Percentiles rank a stretch among this genome's conserved stretches.
phyloP scores from a whole-genome alignment of 306 rosid species.

The Hippophae rhamnoides region DNA sequence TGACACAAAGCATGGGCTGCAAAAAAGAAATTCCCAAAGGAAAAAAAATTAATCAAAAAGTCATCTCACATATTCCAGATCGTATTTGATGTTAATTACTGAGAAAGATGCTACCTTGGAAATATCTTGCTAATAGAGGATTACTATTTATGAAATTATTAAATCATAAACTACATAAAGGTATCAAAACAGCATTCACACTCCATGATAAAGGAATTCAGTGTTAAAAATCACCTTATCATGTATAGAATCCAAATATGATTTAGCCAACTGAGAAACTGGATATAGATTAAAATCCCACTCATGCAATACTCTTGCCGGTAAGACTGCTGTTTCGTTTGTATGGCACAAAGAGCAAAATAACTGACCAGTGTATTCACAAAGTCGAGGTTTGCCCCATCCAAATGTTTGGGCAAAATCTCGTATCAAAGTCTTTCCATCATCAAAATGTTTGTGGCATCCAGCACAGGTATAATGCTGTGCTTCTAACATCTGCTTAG shows the following conservation, averaged over 20 bases:
- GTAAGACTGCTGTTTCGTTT: constrained; percentile 84
- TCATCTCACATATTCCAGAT: not conserved
- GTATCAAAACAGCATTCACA: constrained; percentile 5
- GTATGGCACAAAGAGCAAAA: constrained; percentile 91
- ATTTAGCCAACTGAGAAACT: constrained; percentile 91
- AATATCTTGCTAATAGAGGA: not conserved
- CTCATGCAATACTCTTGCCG: constrained; percentile 86
- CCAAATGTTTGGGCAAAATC: constrained; percentile 87
- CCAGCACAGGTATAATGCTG: constrained; percentile 91
- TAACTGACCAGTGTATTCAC: constrained; percentile 87
- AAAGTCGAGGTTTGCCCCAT: constrained; percentile 93
- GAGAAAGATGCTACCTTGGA: not conserved
- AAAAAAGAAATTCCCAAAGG: constrained; percentile 28
- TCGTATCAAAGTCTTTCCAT: constrained; percentile 49
- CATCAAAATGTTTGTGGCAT: constrained; percentile 83
- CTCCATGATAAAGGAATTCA: too few species aligned
- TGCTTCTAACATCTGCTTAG: constrained; percentile 75
- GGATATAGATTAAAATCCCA: constrained; percentile 79
- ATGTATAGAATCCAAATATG: constrained; percentile 84
- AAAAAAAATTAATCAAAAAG: too few species aligned
- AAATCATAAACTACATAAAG: not conserved
- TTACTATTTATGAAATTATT: not conserved
- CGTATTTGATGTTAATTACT: constrained; percentile 10
- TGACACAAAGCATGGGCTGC: constrained; percentile 99
- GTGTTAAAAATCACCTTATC: constrained; percentile 46